phyloP scores from a whole-genome alignment of 352 stramenopile genomes.

The Blastocystis sp. region DNA sequence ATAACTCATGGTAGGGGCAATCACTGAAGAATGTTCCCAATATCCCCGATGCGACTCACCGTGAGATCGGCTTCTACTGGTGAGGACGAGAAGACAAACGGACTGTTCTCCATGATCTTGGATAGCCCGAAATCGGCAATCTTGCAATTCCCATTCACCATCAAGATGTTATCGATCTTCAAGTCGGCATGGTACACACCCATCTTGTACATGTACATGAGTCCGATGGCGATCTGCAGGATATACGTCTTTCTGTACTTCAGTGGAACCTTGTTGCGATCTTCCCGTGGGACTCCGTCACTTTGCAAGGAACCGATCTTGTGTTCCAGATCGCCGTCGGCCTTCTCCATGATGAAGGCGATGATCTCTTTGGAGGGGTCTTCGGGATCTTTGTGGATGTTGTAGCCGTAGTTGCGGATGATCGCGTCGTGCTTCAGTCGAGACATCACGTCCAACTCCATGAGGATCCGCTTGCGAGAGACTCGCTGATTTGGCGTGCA shows the following conservation, averaged over 20 bases:
- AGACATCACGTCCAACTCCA: constrained; percentile 10
- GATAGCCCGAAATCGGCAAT: constrained; percentile 45
- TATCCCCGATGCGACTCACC: neutral
- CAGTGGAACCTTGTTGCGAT: neutral
- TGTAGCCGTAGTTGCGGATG: constrained; percentile 19
- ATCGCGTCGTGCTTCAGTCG: neutral
- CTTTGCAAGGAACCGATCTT: neutral
- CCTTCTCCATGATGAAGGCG: constrained; percentile 4
- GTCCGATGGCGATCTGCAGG: constrained; percentile 16
- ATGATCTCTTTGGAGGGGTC: neutral
- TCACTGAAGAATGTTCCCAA: constrained; percentile 42
- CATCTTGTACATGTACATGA: neutral
- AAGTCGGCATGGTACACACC: constrained; percentile 18
- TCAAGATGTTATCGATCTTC: constrained; percentile 49
- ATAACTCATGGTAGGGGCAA: neutral
- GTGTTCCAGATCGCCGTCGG: neutral
- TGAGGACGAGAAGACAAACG: neutral
- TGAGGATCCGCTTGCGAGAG: neutral
- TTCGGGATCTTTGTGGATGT: neutral
- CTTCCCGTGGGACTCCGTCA: neutral
- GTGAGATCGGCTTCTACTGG: neutral
- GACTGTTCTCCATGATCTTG: neutral
- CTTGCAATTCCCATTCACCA: constrained; percentile 5
- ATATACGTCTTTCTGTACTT: constrained; percentile 31
- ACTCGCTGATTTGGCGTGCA: neutral